A percentile compares a stretch with the other conserved stretches of the same genome.
Conservation (phyloP, 176 grass and related monocot genomes). For the Eleusine coracana region DNA sequence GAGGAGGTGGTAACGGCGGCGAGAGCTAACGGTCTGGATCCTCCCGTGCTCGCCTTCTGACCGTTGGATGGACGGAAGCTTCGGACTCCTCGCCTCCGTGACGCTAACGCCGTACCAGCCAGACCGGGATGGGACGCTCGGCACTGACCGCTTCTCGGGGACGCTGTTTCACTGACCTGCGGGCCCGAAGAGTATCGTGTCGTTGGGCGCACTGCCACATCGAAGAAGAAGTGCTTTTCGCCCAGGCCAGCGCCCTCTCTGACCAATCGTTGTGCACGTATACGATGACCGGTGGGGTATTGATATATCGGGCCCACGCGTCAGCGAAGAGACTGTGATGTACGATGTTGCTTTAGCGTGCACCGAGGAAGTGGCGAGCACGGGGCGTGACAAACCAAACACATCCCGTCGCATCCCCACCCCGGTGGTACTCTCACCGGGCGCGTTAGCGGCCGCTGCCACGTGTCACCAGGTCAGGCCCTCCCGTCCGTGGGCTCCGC, state of each 20-base stretch:
- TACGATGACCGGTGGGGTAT: neutral
- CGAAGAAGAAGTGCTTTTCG: neutral
- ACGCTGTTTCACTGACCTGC: neutral
- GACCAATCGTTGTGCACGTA: accelerated
- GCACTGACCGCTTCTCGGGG: neutral
- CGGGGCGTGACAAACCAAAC: constrained; percentile 10
- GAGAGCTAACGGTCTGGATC: neutral
- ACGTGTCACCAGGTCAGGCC: neutral
- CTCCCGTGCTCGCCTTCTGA: neutral
- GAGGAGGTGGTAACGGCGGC: constrained; percentile 30
- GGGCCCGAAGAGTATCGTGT: neutral
- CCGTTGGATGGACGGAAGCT: constrained; percentile 24
- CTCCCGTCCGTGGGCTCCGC: neutral
- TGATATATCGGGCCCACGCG: accelerated
- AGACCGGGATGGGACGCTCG: neutral
- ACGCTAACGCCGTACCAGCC: constrained; percentile 10
- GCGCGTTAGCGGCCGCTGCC: neutral
- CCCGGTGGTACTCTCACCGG: neutral
- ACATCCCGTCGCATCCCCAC: too few species aligned
- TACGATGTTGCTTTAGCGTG: neutral
- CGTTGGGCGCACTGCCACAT: neutral
- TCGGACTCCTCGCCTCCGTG: constrained; percentile 19
- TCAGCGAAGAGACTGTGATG: accelerated
- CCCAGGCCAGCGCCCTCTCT: neutral
- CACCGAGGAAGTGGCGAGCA: constrained; percentile 34